Evolutionary conservation across 2,329 filamentous ascomycete genomes (phyloP).

Genomic region (Fusarium pseudoanthophilum): DNA sequence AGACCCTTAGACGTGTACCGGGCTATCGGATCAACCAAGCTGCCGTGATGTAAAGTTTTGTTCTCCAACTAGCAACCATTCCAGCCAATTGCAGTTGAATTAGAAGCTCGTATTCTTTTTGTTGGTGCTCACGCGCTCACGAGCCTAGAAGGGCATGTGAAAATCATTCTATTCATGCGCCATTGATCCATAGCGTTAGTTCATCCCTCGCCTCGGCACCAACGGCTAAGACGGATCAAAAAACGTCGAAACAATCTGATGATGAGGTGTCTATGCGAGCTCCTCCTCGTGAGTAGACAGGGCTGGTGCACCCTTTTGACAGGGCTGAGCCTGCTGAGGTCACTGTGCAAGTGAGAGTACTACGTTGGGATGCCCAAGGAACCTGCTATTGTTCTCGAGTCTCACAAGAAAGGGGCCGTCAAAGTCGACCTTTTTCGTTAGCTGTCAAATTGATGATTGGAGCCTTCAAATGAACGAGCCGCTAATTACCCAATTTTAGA

Average conservation of each 20-base stretch:
- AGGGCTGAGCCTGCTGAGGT: neutral
- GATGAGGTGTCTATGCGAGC: slow-evolving; percentile 8
- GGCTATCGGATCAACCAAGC: slow-evolving; percentile 28
- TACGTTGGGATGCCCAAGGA: neutral
- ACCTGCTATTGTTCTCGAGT: neutral
- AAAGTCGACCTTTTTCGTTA: slow-evolving; percentile 13
- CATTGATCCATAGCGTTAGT: slow-evolving; percentile 7
- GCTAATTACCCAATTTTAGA: slow-evolving; percentile 39
- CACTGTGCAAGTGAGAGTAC: neutral
- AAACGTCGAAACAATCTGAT: slow-evolving; percentile 15
- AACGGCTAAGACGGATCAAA: slow-evolving; percentile 33
- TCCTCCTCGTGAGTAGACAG: slow-evolving; percentile 5
- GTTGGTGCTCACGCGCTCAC: slow-evolving; percentile 33
- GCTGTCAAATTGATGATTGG: slow-evolving; percentile 24
- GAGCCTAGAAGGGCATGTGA: slow-evolving; percentile 33
- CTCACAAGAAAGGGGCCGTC: slow-evolving; percentile 18
- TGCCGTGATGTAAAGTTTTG: slow-evolving; percentile 10
- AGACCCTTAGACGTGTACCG: slow-evolving; percentile 1
- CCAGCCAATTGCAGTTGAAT: slow-evolving; percentile 3
- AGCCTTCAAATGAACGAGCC: slow-evolving; percentile 20
- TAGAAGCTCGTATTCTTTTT: slow-evolving; percentile 32
- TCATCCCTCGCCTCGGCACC: slow-evolving; percentile 29
- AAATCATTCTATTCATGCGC: slow-evolving; percentile 14
- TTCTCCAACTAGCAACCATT: neutral
- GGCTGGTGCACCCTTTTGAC: neutral